Conservation (phyloP, 2,329 filamentous ascomycete genomes). For the Neopestalotiopsis sp. region DNA sequence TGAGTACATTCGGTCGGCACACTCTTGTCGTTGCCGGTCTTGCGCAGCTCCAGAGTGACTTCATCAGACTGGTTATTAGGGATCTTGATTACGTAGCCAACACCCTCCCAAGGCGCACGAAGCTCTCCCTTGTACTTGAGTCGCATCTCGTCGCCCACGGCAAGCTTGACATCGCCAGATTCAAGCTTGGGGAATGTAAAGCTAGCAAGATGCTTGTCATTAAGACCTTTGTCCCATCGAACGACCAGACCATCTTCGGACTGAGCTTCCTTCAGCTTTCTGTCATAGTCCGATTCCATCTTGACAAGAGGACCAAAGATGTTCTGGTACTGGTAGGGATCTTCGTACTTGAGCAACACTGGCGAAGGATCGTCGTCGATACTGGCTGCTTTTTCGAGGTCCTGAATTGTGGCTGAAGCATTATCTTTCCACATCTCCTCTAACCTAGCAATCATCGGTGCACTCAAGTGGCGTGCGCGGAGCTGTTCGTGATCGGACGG, state of each 20-base stretch:
- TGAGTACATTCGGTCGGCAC: slow-evolving; percentile 96
- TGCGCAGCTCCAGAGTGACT: slow-evolving; percentile 91
- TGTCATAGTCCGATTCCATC: slow-evolving; percentile 99
- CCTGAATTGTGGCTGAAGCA: slow-evolving; percentile 82
- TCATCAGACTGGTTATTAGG: slow-evolving; percentile 99
- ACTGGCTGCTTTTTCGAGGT: slow-evolving; percentile 88
- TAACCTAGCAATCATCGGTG: slow-evolving; percentile 92
- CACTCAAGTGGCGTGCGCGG: slow-evolving; percentile 88
- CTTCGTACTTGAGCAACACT: slow-evolving; percentile 91
- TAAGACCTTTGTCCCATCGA: slow-evolving; percentile 92
- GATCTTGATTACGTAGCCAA: slow-evolving; percentile 99
- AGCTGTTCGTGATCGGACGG: slow-evolving; percentile 96
- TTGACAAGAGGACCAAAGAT: slow-evolving; percentile 98
- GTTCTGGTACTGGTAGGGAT: slow-evolving; percentile 98
- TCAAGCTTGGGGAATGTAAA: slow-evolving; percentile 97
- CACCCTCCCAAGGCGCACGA: slow-evolving; percentile 91
- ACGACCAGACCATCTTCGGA: slow-evolving; percentile 95
- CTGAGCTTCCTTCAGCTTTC: slow-evolving; percentile 97
- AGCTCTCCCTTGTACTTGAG: slow-evolving; percentile 95
- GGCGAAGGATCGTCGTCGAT: slow-evolving; percentile 95
- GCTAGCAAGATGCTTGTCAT: slow-evolving; percentile 95
- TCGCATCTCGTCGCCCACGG: slow-evolving; percentile 98
- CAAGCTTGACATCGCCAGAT: slow-evolving; percentile 95
- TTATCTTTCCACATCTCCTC: slow-evolving; percentile 99
- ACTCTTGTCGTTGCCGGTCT: slow-evolving; percentile 93